These are phyloP conservation scores for Pichia exigua DNA, from an alignment of 805 yeast genomes.

Conservation along the genomic window DNA sequence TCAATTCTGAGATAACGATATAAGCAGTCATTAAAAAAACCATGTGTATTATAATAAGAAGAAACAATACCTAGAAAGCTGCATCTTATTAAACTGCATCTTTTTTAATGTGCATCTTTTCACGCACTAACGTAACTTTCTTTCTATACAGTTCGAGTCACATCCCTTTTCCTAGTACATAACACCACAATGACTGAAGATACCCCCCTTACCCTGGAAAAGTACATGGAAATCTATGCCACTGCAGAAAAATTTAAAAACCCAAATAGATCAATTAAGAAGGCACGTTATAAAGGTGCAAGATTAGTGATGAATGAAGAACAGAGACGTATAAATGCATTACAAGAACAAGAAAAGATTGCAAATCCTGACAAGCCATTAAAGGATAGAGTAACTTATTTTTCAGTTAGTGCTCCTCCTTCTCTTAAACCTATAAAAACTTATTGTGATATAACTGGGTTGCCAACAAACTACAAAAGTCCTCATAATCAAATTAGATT, in stretches of 20 bases:
- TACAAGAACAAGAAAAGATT: constrained; percentile 23
- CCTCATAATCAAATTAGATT: constrained; percentile 72
- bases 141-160: too few species aligned
- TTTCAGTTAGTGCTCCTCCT: constrained; percentile 78
- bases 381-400: constrained; percentile 52
- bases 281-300: constrained; percentile 62
- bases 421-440: constrained; percentile 71
- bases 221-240: constrained; percentile 32
- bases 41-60: too few species aligned
- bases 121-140: too few species aligned
- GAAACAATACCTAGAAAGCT: too few species aligned
- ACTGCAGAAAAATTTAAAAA: constrained; percentile 52
- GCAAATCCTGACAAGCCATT: constrained; percentile 13
- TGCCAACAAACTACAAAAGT: constrained; percentile 66
- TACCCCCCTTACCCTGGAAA: constrained; percentile 7
- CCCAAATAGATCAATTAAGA: constrained; percentile 41
- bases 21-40: too few species aligned
- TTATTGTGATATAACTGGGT: constrained; percentile 91
- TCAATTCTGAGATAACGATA: too few species aligned
- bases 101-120: too few species aligned
- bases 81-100: too few species aligned
- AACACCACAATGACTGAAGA: not conserved
- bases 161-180: not conserved
- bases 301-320: constrained; percentile 76
- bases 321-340: constrained; percentile 48